Base-by-base conservation (phyloP, 2,329 filamentous ascomycete genomes). In the Neopestalotiopsis rosae region DNA sequence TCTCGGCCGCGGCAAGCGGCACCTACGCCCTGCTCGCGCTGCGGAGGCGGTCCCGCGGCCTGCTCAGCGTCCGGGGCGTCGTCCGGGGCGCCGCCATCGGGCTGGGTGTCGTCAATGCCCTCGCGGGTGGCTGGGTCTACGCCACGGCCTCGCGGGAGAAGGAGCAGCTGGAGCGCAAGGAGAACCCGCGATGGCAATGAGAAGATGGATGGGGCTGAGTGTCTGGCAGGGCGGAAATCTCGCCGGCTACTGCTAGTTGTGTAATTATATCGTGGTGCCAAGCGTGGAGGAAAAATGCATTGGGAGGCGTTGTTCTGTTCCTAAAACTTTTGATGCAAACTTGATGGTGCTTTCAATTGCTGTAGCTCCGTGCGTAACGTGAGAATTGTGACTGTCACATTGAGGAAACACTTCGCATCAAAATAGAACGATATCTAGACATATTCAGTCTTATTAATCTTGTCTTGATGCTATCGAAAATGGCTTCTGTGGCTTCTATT, bases 21-120 rank as follows among this genome's bases (percentile, higher is more conserved):
- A 81, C 89, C 17, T 90, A 90, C 76, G 84, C 85, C 4, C 79
- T 90, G 49, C 79, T 89, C 64, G 87, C 88, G 1, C 77, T 88
- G 70, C 84, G 88, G 58, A 79, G 85, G 24, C 82, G 73, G 70
- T 77, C 56, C 65, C 80, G n/a, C 78, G 79, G 45, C 75, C 77
- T 57, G 67, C 75, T 68, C 72, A 73, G 82, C 13, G 77, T 83
- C 13, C 80, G 87, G 20, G 87, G 87, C 4, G 75, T 80, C 1
- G 85, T 89, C n/a, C 81, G 87, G 24, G 85, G 82, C 5, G 74
- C 79, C 0, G 86, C 88, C 17, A 77, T 89, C 61, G 86, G 81
- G 1, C 74, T 90, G 52, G 87, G 84, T 0, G 69, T 79, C 0
- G 79, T 78, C 12, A 90, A 90, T 72, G 79, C 80, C 28, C 74